Evolutionary conservation across 1,284 basidiomycete species (phyloP).

Genomic region (Cutaneotrichosporon sp.): DNA sequence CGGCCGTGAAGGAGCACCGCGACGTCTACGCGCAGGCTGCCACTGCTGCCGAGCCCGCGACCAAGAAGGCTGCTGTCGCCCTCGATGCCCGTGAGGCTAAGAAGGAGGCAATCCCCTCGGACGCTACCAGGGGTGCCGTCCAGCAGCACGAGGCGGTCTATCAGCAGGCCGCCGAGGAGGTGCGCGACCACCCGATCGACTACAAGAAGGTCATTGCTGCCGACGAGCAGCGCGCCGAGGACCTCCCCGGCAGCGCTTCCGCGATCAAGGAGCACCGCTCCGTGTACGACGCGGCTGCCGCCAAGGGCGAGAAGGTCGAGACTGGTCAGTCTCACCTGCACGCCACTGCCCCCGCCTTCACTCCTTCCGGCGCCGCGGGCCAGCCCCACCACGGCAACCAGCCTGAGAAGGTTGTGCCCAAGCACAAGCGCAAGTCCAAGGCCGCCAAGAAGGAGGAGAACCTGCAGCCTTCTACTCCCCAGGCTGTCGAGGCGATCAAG

Average conservation of each 20-base stretch:
- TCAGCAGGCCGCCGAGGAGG: not conserved
- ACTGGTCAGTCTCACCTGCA: not conserved
- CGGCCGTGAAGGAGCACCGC: not conserved
- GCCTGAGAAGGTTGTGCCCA: not conserved
- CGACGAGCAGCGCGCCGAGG: not conserved
- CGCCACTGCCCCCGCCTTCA: not conserved
- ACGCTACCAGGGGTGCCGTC: not conserved
- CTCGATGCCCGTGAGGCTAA: not conserved
- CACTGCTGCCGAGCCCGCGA: not conserved
- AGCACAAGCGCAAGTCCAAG: constrained; percentile 2
- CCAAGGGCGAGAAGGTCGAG: not conserved
- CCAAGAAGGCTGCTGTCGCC: not conserved
- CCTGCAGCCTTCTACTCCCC: constrained; percentile 10
- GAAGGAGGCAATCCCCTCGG: constrained; percentile 49
- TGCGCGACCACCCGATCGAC: not conserved
- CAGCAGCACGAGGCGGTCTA: not conserved
- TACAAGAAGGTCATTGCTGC: not conserved
- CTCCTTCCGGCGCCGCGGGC: constrained; percentile 55
- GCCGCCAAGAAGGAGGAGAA: not conserved
- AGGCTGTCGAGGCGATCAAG: constrained; percentile 20
- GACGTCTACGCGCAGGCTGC: not conserved
- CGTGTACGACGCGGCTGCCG: not conserved
- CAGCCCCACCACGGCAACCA: constrained; percentile 42
- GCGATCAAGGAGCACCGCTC: not conserved
- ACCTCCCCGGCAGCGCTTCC: not conserved